Conservation (phyloP, 1,139 yeast species). For the Pneumocystis oryctolagi region DNA sequence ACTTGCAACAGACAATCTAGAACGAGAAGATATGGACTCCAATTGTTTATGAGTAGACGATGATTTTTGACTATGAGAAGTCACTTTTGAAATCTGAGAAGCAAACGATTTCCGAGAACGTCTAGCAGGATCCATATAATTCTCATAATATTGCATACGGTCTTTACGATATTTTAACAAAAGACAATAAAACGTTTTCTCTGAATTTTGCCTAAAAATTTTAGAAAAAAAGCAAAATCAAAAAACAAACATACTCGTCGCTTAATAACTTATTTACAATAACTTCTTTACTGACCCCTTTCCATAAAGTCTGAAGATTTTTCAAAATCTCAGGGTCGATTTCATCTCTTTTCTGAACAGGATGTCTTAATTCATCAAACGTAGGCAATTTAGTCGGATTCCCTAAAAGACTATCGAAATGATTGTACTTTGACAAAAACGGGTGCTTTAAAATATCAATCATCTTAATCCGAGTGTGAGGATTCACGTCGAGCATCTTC, state of each 20-base stretch:
- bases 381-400: slow-evolving; percentile 12
- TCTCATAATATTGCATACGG: slow-evolving; percentile 29
- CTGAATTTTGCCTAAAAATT: slow-evolving; percentile 41
- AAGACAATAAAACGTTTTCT: slow-evolving; percentile 77
- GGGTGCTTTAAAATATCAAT: slow-evolving; percentile 66
- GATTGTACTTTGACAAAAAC: slow-evolving; percentile 48
- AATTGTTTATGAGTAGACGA: slow-evolving; percentile 5
- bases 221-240: background rate
- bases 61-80: slow-evolving; percentile 5
- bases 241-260: slow-evolving; percentile 21
- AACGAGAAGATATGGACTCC: slow-evolving; percentile 2
- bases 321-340: slow-evolving; percentile 74
- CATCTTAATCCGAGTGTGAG: slow-evolving; percentile 61
- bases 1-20: slow-evolving; percentile 5
- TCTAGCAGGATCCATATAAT: slow-evolving; percentile 5
- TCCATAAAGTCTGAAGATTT: slow-evolving; percentile 79
- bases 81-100: slow-evolving; percentile 1
- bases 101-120: slow-evolving; percentile 6
- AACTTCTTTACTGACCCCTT: slow-evolving; percentile 55
- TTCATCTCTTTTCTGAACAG: slow-evolving; percentile 38
- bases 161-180: slow-evolving; percentile 73
- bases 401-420: slow-evolving; percentile 15
- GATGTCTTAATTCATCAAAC: slow-evolving; percentile 21
- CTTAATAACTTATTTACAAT: slow-evolving; percentile 47
- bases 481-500: slow-evolving; percentile 68